Evolutionary conservation across 2,329 filamentous ascomycete species (phyloP).

Genomic region (Diaporthe destruens): DNA sequence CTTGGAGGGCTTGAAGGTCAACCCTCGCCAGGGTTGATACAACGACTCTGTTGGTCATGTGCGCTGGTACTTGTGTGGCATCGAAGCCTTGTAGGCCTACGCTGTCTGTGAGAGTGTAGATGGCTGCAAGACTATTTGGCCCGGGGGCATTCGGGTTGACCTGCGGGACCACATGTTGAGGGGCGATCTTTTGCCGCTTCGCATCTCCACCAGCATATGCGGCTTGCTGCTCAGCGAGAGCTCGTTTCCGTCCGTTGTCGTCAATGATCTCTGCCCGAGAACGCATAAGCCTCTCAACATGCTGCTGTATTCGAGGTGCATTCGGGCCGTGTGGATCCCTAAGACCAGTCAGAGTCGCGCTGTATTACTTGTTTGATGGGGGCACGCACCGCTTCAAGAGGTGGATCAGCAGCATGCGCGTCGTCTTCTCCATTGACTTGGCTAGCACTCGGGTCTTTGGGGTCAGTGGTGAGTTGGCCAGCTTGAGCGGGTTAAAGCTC

Average conservation of each 20-base stretch:
- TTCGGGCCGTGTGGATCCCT: constrained; percentile 86
- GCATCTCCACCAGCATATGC: constrained; percentile 76
- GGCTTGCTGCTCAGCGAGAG: constrained; percentile 73
- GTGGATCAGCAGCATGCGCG: constrained; percentile 85
- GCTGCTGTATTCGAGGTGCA: constrained; percentile 83
- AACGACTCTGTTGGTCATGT: constrained; percentile 84
- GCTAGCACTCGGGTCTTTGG: constrained; percentile 84
- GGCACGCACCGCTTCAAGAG: constrained; percentile 77
- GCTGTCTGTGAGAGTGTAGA: constrained; percentile 88
- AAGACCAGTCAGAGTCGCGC: constrained; percentile 41
- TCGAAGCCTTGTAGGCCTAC: constrained; percentile 83
- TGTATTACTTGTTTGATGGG: constrained; percentile 37
- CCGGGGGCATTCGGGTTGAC: constrained; percentile 81
- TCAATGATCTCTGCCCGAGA: constrained; percentile 84
- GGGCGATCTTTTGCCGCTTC: constrained; percentile 83
- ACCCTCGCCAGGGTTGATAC: constrained; percentile 81
- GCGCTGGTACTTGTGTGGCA: constrained; percentile 80
- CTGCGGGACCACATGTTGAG: constrained; percentile 59
- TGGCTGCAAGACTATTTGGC: constrained; percentile 81
- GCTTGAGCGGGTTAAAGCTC: constrained; percentile 90
- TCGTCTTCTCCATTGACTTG: constrained; percentile 95
- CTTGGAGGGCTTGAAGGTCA: constrained; percentile 75
- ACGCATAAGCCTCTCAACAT: constrained; percentile 85
- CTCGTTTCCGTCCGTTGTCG: constrained; percentile 82
- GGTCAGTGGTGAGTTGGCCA: constrained; percentile 81